These are phyloP conservation scores for Annulohypoxylon maeteangense DNA, from an alignment of 495 filamentous ascomycete species.

Conservation along the genomic window DNA sequence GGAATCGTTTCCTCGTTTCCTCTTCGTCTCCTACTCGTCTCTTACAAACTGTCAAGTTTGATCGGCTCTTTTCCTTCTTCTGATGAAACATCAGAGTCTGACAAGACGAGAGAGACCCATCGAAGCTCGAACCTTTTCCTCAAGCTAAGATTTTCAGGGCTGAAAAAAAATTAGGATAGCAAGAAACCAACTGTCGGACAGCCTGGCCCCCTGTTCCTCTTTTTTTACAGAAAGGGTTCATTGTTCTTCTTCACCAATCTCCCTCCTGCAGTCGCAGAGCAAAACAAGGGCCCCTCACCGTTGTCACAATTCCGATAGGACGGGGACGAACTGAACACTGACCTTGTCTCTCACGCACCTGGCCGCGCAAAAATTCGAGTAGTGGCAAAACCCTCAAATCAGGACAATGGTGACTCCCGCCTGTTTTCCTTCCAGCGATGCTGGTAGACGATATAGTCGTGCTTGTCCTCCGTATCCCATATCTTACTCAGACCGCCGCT, in stretches of 20 bases:
- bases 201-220: conserved; percentile 38
- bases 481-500: conserved; percentile 51
- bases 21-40: conserved; percentile 22
- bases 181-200: conserved; percentile 30
- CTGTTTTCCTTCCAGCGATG: conserved; percentile 49
- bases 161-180: conserved; percentile 15
- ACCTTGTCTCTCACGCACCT: conserved; percentile 42
- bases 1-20: conserved; percentile 24
- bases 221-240: conserved; percentile 28
- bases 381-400: conserved; percentile 35
- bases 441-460: conserved; percentile 56
- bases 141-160: conserved; percentile 34
- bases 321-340: conserved; percentile 40
- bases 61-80: conserved; percentile 26
- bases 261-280: conserved; percentile 37
- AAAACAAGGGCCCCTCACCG: conserved; percentile 41
- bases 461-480: conserved; percentile 50
- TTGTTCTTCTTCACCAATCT: conserved; percentile 36
- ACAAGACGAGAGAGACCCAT: conserved; percentile 45
- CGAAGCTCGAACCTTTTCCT: conserved; percentile 39
- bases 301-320: conserved; percentile 45
- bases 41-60: conserved; percentile 43
- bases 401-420: conserved; percentile 58
- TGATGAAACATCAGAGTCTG: conserved; percentile 50
- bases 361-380: conserved; percentile 37